phyloP scores from a whole-genome alignment of 345 rosid genomes.

The Arabidopsis arenosa region DNA sequence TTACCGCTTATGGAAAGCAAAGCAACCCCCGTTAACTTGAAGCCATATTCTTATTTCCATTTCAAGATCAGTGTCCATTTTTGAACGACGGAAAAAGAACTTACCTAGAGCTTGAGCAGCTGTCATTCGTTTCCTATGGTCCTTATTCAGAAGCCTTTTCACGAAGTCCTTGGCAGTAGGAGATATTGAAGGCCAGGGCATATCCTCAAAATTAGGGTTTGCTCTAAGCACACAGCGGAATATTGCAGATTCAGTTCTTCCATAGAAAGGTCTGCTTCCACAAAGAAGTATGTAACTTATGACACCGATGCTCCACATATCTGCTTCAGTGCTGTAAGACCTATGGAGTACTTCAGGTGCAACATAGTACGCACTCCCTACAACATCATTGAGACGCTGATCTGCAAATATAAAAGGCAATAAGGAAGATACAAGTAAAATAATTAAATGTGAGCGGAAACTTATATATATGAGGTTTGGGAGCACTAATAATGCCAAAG shows the following conservation, averaged over 20 bases:
- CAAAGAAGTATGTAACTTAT: slow-evolving; percentile 88
- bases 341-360: slow-evolving; percentile 99
- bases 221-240: slow-evolving; percentile 94
- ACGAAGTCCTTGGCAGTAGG: slow-evolving; percentile 90
- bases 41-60: slow-evolving; percentile 29
- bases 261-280: slow-evolving; percentile 98
- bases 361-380: slow-evolving; percentile 98
- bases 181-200: slow-evolving; percentile 92
- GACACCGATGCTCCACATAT: slow-evolving; percentile 98
- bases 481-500: neutral
- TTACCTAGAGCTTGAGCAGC: slow-evolving; percentile 93
- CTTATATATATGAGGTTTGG: neutral
- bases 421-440: neutral
- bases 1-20: slow-evolving; percentile 6
- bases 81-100: slow-evolving; percentile 29
- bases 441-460: neutral
- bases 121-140: slow-evolving; percentile 95
- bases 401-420: slow-evolving; percentile 51
- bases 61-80: slow-evolving; percentile 8
- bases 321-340: slow-evolving; percentile 91
- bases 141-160: slow-evolving; percentile 92
- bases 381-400: slow-evolving; percentile 93
- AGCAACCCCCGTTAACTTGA: neutral
- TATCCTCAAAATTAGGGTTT: slow-evolving; percentile 84
- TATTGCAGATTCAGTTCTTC: slow-evolving; percentile 95